Conservation (phyloP, 2,329 filamentous ascomycete species). For the Zymoseptoria tritici region DNA sequence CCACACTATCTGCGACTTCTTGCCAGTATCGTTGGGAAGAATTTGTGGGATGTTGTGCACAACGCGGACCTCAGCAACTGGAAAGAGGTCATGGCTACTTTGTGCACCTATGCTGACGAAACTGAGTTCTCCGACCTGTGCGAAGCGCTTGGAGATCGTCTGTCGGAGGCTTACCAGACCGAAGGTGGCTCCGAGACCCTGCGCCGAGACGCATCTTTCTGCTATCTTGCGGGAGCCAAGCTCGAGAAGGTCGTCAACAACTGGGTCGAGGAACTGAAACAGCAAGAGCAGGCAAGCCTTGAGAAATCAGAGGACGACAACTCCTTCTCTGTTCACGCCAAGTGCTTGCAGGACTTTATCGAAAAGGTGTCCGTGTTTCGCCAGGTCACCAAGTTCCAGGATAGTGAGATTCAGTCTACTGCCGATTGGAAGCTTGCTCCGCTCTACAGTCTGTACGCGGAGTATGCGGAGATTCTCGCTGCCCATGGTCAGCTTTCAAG, state of each 20-base stretch:
- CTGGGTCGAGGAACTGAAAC: constrained; percentile 84
- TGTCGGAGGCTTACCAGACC: constrained; percentile 59
- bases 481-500: constrained; percentile 78
- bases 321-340: constrained; percentile 85
- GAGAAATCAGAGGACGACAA: constrained; percentile 57
- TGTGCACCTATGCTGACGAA: constrained; percentile 91
- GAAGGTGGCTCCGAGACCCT: constrained; percentile 44
- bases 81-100: constrained; percentile 93
- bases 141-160: constrained; percentile 85
- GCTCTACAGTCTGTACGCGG: constrained; percentile 89
- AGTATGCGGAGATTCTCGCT: constrained; percentile 93
- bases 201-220: constrained; percentile 90
- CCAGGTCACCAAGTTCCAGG: constrained; percentile 83
- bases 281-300: constrained; percentile 69
- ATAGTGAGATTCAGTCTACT: constrained; percentile 61
- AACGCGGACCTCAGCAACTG: constrained; percentile 88
- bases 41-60: constrained; percentile 95
- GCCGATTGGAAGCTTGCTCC: constrained; percentile 82
- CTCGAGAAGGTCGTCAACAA: constrained; percentile 94
- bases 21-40: constrained; percentile 88
- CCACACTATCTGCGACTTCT: constrained; percentile 90
- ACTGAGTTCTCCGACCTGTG: constrained; percentile 90
- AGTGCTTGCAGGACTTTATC: constrained; percentile 83
- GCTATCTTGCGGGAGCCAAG: constrained; percentile 91
- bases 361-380: constrained; percentile 98